phyloP scores from a whole-genome alignment of 2,329 filamentous ascomycete species.

The Calonectria multiphialidica region DNA sequence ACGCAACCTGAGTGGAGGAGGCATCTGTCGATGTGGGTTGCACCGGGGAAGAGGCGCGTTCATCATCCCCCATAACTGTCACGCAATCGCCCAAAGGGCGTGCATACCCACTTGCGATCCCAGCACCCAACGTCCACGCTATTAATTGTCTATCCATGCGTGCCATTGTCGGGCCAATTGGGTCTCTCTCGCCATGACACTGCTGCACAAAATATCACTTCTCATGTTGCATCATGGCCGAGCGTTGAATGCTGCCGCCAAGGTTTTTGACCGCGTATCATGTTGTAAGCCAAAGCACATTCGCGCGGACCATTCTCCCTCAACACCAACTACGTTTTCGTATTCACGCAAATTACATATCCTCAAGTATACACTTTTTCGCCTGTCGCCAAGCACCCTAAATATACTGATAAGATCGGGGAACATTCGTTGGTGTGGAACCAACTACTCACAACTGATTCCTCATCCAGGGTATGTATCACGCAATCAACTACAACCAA shows the following conservation, averaged over 20 bases:
- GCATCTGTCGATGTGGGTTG: neutral
- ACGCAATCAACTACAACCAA: constrained; percentile 15
- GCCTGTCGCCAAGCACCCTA: neutral
- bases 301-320: neutral
- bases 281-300: neutral
- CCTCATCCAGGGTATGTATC: constrained; percentile 25
- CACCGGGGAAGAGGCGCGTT: neutral
- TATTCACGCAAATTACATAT: neutral
- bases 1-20: constrained; percentile 9
- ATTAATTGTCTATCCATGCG: neutral
- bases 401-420: neutral
- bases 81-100: constrained; percentile 22
- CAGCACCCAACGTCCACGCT: neutral
- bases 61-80: constrained; percentile 16
- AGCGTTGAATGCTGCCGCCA: neutral
- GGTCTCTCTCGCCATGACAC: neutral
- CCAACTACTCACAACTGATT: neutral
- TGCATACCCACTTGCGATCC: constrained; percentile 6
- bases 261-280: neutral
- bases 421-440: neutral
- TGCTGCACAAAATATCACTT: neutral
- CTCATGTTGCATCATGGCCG: neutral
- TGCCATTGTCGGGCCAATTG: neutral
- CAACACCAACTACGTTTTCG: neutral
- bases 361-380: neutral